These are phyloP conservation scores for Byssoonygena ceratinophila DNA, from an alignment of 2,329 filamentous ascomycete genomes.

Conservation along the genomic window DNA sequence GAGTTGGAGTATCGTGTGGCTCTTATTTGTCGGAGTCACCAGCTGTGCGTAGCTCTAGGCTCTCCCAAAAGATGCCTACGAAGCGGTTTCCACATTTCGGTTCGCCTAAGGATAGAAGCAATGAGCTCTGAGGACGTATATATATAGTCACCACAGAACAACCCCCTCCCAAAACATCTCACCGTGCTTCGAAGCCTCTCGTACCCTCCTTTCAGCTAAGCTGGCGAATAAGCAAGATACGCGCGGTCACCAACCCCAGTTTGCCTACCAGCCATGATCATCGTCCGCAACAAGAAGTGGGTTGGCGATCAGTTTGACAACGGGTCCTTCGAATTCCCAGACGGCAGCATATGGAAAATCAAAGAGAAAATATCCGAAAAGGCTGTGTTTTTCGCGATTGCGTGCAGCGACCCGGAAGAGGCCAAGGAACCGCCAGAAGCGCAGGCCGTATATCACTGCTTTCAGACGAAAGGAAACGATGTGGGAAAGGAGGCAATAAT, in stretches of 20 bases:
- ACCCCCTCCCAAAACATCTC: neutral
- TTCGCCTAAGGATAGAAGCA: neutral
- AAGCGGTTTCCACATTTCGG: neutral
- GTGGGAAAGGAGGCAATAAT: conserved; percentile 11
- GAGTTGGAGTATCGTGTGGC: neutral
- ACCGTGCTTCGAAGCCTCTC: neutral
- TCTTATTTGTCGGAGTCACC: neutral
- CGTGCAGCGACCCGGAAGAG: neutral
- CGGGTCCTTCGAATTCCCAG: neutral
- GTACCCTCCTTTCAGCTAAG: neutral
- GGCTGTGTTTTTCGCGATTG: neutral
- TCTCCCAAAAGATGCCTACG: neutral
- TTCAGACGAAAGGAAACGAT: neutral
- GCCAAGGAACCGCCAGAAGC: conserved; percentile 3
- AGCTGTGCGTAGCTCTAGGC: neutral
- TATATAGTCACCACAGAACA: neutral
- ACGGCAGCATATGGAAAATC: neutral
- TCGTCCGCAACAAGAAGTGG: neutral
- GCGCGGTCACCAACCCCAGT: neutral
- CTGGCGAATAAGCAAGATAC: neutral
- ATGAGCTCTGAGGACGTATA: neutral
- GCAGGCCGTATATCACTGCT: conserved; percentile 12
- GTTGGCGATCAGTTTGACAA: conserved; percentile 1
- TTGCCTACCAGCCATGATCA: neutral
- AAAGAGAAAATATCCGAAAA: conserved; percentile 6